These are phyloP conservation scores for Geranomyces michiganensis DNA, from an alignment of 192 early-diverging fungal genomes.

Conservation along the genomic window DNA sequence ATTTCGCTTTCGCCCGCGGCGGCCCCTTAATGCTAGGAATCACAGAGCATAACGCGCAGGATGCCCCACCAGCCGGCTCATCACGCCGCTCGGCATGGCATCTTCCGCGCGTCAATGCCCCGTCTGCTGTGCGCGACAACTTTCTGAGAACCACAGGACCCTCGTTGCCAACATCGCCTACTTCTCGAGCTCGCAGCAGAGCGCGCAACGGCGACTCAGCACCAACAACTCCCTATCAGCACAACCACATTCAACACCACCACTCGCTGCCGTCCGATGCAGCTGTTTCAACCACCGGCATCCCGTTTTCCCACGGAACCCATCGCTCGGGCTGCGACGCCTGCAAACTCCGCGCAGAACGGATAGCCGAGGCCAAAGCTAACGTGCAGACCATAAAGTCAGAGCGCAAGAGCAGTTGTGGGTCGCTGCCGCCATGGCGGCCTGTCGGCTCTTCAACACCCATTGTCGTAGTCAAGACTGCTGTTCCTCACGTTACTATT, in stretches of 20 bases:
- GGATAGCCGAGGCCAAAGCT: conserved; percentile 28
- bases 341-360: conserved; percentile 32
- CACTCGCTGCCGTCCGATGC: not conserved
- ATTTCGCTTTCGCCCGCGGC: too few relatives aligned
- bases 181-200: too few relatives aligned
- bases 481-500: not conserved
- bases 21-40: too few relatives aligned
- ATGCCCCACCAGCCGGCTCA: too few relatives aligned
- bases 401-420: not conserved
- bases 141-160: too few relatives aligned
- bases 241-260: not conserved
- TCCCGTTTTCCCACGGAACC: conserved; percentile 30
- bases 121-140: too few relatives aligned
- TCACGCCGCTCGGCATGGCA: too few relatives aligned
- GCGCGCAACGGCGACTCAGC: too few relatives aligned
- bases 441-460: conserved; percentile 11
- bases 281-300: not conserved
- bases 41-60: too few relatives aligned
- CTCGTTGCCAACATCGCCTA: too few relatives aligned
- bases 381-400: conserved; percentile 22
- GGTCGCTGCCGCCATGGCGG: not conserved
- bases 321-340: conserved; percentile 26
- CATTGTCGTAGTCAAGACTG: not conserved
- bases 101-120: too few relatives aligned
- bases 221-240: not conserved